Base-by-base conservation (phyloP, 331 rosid genomes). In the Spiraea crenata region DNA sequence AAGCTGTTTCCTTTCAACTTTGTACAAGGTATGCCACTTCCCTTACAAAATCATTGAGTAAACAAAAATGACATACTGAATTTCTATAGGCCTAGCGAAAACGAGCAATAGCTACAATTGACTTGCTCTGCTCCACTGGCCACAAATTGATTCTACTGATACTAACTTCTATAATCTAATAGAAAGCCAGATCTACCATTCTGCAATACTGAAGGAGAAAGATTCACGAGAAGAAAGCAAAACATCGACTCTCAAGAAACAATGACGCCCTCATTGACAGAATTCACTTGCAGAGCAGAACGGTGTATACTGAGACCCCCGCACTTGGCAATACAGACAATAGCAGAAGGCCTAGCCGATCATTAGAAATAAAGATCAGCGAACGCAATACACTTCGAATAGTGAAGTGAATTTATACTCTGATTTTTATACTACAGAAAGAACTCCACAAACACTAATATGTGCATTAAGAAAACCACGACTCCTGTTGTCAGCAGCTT, bases 401-500 rank as follows among this genome's bases (percentile, higher is more conserved):
- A 42, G 37, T 78, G 77, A 83, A 74, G 72, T 44, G 70, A 83
- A 82, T 74, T 63, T 51, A 46, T 41, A 85, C 74, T 60, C 69
- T 58, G 45, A 34, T 54, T 74, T 13, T 81, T 73, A 59, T 71
- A 56, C 81, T 76, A 79, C 81, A 72, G 84, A 83, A 79, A 62
- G 74, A 78, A 72, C 75, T 51, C 76, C 80, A 51, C 63, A 59
- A 76, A 78, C 65, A 82, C 62, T 62, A 72, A 52, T 25, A 78
- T 38, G 79, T 86, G 89, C 82, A 91, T 35, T 68, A 93, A 55
- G 70, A 91, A 66, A 69, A 79, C 67, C 11, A 17, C 70, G 58
- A 79, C 73, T 80, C 77, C 83, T 34, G 78, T 61, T 8, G 84
- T 77, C n/a, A 84, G 82, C 79, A 83, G 74, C 81, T 71, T 79